A percentile compares a stretch with the other conserved stretches of the same genome.
Conservation (phyloP, 805 yeast species). For the Candida ponderosae region DNA sequence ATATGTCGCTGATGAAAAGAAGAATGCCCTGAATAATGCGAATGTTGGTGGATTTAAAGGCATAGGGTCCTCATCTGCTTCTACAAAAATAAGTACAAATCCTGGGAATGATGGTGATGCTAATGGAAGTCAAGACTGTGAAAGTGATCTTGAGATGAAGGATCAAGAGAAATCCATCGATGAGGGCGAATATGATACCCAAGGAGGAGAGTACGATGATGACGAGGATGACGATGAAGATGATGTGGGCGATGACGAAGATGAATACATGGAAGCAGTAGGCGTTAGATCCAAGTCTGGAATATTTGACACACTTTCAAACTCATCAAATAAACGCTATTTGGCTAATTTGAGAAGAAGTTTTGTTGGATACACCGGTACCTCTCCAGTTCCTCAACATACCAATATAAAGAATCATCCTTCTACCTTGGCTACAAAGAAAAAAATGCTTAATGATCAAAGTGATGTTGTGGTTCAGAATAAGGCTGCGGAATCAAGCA, state of each 20-base stretch:
- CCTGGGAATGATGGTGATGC: slow-evolving; percentile 1
- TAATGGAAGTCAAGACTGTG: slow-evolving; percentile 4
- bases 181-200: too few species aligned
- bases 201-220: not conserved
- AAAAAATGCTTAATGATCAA: not conserved
- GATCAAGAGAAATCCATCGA: too few species aligned
- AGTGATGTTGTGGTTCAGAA: not conserved
- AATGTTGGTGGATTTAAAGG: too few species aligned
- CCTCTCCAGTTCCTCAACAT: not conserved
- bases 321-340: not conserved
- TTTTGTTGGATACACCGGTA: not conserved
- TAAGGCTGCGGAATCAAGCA: too few species aligned
- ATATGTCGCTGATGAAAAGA: not conserved
- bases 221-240: slow-evolving; percentile 5
- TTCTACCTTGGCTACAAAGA: not conserved
- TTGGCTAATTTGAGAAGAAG: slow-evolving; percentile 1
- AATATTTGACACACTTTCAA: not conserved
- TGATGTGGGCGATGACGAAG: slow-evolving; percentile 9
- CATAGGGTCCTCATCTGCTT: too few species aligned
- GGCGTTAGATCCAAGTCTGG: slow-evolving; percentile 6
- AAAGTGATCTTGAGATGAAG: slow-evolving; percentile 19
- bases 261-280: slow-evolving; percentile 6
- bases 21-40: too few species aligned
- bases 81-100: slow-evolving; percentile 4
- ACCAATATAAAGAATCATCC: not conserved